Percentiles rank a stretch among this genome's conserved stretches.
Evolutionary conservation across 164 flowering plant genomes (phyloP).

Genomic region (Litsea cubeba): DNA sequence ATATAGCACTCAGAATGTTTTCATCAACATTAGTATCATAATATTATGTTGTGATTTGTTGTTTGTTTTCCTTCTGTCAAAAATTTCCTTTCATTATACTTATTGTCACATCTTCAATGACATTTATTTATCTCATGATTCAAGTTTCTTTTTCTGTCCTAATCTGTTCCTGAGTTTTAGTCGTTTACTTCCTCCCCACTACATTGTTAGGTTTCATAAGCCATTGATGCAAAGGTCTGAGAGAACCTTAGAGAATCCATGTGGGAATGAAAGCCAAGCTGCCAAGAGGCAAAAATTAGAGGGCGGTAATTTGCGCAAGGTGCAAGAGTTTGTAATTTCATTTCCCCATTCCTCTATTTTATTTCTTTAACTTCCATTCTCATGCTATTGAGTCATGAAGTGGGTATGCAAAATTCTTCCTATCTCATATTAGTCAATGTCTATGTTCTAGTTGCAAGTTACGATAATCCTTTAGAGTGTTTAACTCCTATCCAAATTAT

Average conservation of each 20-base stretch:
- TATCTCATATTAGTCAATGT: no score
- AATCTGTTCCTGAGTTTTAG: not conserved
- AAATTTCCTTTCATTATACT: not conserved
- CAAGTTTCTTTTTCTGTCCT: not conserved
- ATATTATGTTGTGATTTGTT: not conserved
- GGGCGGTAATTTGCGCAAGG: conserved; percentile 79
- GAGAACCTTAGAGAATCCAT: conserved; percentile 24
- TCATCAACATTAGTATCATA: not conserved
- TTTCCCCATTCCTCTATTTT: not conserved
- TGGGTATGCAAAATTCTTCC: not conserved
- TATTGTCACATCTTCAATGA: not conserved
- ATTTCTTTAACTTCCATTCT: not conserved
- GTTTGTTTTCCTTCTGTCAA: not conserved
- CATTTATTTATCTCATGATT: not conserved
- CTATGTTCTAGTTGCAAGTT: no score
- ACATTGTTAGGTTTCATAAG: conserved; percentile 38
- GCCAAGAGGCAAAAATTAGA: conserved; percentile 95
- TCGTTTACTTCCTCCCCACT: not conserved
- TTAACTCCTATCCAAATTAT: no score
- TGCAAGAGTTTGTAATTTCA: conserved; percentile 17
- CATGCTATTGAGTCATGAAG: not conserved
- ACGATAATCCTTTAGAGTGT: no score
- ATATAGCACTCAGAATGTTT: not conserved
- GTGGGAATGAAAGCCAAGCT: conserved; percentile 66
- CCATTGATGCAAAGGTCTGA: conserved; percentile 24